Evolutionary conservation across 2,329 filamentous ascomycete species (phyloP).

Genomic region (Penicillium capsulatum): DNA sequence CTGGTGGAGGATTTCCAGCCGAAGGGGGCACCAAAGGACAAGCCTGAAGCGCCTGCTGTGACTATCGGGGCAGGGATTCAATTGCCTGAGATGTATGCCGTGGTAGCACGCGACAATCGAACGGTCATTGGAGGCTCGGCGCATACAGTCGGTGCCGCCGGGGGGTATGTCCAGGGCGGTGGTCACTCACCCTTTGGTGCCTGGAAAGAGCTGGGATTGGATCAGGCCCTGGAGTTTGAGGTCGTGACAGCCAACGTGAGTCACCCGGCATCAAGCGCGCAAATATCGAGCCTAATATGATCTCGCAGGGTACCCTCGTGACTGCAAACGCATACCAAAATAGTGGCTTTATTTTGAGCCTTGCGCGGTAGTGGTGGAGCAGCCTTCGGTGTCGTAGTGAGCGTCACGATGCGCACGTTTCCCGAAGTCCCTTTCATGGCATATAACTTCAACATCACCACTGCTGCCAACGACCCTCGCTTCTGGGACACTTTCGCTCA

Average conservation of each 20-base stretch:
- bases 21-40: slow-evolving; percentile 6
- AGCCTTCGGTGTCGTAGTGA: slow-evolving; percentile 42
- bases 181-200: slow-evolving; percentile 30
- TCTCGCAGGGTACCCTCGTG: slow-evolving; percentile 12
- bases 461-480: slow-evolving; percentile 7
- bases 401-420: slow-evolving; percentile 43
- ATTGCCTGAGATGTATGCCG: slow-evolving; percentile 12
- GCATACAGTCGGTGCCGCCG: slow-evolving; percentile 15
- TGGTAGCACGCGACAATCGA: slow-evolving; percentile 8
- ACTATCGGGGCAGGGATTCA: slow-evolving; percentile 15
- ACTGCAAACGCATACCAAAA: slow-evolving; percentile 16
- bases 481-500: slow-evolving; percentile 24
- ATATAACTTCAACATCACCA: slow-evolving; percentile 21
- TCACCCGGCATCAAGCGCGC: neutral
- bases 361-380: slow-evolving; percentile 54
- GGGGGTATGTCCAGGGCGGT: slow-evolving; percentile 30
- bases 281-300: neutral
- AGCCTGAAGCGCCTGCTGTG: slow-evolving; percentile 12
- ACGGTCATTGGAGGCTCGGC: slow-evolving; percentile 9
- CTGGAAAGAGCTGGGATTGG: slow-evolving; percentile 34
- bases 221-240: slow-evolving; percentile 33
- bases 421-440: slow-evolving; percentile 35
- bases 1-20: slow-evolving; percentile 28
- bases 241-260: slow-evolving; percentile 31
- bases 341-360: slow-evolving; percentile 48